Percentiles rank a stretch among this genome's conserved stretches.
Conservation (phyloP, 2,329 filamentous ascomycete genomes). For the Chaetomium sp. region DNA sequence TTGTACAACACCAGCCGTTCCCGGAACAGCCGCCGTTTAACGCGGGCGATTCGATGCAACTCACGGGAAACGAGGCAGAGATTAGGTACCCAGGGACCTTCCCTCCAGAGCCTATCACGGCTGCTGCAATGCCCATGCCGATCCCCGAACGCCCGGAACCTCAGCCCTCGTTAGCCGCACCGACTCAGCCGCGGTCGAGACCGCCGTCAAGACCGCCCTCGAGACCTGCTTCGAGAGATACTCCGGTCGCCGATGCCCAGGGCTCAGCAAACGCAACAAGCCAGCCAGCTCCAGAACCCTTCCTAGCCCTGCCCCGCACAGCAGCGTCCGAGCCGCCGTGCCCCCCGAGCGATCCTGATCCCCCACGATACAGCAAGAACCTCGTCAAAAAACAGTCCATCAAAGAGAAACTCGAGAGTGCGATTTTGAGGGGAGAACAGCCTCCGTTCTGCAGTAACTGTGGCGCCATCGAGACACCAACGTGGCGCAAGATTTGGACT, state of each 20-base stretch:
- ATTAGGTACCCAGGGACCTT: slow-evolving; percentile 8
- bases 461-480: slow-evolving; percentile 92
- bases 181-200: slow-evolving; percentile 25
- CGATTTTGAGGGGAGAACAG: slow-evolving; percentile 77
- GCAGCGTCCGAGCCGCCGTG: slow-evolving; percentile 37
- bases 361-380: slow-evolving; percentile 64
- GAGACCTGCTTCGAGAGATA: slow-evolving; percentile 23
- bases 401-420: slow-evolving; percentile 60
- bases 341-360: slow-evolving; percentile 49
- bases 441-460: slow-evolving; percentile 91
- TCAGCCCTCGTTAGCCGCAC: slow-evolving; percentile 20
- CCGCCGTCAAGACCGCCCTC: slow-evolving; percentile 30
- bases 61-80: slow-evolving; percentile 8
- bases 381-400: slow-evolving; percentile 64
- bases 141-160: slow-evolving; percentile 26
- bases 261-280: slow-evolving; percentile 50
- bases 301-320: slow-evolving; percentile 36
- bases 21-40: slow-evolving; percentile 16
- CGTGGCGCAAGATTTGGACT: slow-evolving; percentile 92
- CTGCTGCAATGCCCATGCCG: slow-evolving; percentile 17
- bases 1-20: neutral
- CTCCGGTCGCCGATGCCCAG: slow-evolving; percentile 38
- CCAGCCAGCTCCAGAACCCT: slow-evolving; percentile 45
- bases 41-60: neutral
- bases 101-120: slow-evolving; percentile 5